Evolutionary conservation across 176 grass and related monocot genomes (phyloP).

Genomic region (Puya raimondii): DNA sequence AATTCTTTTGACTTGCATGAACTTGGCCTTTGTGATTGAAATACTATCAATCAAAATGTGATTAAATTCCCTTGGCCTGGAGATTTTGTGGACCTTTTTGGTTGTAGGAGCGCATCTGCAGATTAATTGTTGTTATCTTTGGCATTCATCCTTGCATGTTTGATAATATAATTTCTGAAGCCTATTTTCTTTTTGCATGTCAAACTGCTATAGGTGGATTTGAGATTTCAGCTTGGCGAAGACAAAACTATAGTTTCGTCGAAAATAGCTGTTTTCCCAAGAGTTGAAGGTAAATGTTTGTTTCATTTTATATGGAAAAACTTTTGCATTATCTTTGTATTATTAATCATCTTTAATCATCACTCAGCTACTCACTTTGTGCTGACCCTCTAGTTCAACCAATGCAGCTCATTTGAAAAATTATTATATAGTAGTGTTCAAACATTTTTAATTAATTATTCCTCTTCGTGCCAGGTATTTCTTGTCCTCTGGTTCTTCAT

Average conservation of each 20-base stretch:
- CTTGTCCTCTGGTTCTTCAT: constrained; percentile 70
- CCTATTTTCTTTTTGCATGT: constrained; percentile 1
- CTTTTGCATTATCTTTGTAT: too few relatives aligned
- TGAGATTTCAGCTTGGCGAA: constrained; percentile 86
- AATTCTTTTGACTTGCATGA: neutral
- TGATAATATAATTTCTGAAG: constrained; percentile 40
- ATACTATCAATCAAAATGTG: too few relatives aligned
- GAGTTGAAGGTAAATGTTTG: constrained; percentile 44
- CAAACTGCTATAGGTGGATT: constrained; percentile 54
- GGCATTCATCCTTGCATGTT: constrained; percentile 20
- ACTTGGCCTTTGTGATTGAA: too few relatives aligned
- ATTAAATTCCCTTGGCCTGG: too few relatives aligned
- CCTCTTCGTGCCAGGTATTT: constrained; percentile 28
- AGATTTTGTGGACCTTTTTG: too few relatives aligned
- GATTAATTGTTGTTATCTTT: too few relatives aligned
- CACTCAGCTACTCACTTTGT: neutral
- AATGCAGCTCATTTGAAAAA: neutral
- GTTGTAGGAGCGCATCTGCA: too few relatives aligned
- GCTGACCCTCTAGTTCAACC: neutral
- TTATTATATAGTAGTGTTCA: neutral
- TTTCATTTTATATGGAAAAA: too few relatives aligned
- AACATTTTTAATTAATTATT: neutral
- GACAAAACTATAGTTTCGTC: constrained; percentile 87
- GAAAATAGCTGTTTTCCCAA: constrained; percentile 75
- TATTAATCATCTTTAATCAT: too few relatives aligned